Base-by-base conservation (phyloP, 805 yeast genomes). In the Candida adriatica region DNA sequence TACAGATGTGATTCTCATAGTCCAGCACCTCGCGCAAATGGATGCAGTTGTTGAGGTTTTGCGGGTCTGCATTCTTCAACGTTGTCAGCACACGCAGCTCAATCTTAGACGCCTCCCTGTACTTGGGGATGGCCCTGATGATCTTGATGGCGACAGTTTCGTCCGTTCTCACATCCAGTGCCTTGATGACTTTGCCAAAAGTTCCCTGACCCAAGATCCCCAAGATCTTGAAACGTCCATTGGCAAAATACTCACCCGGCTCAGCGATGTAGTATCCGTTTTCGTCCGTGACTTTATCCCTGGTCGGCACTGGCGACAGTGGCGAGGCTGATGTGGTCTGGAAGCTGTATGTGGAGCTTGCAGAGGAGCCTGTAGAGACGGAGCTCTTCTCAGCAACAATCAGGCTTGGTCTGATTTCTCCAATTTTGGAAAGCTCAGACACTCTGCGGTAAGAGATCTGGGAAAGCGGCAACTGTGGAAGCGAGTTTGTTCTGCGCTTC, bases 41-140 rank as follows among this genome's bases (percentile, higher is more conserved):
- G 38, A 90, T 79, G 55, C 97, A 92, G 55, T 75, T 81, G 58
- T 73, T 82, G 47, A 59, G 46, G 55, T 75, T 81, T 18, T 63
- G 55, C 18, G 79, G 75, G 53, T 86, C 96, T 52, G 51, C 66
- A 47, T 70, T 70, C 36, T 80, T 75, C 35, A 86, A 60, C 30
- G 90, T 79, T 13, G 82, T 64, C 37, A 92, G 61, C 9, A 92
- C 86, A 29, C 97, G 62, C 16, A 92, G 65, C 60, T 92, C 99
- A 34, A 88, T 86, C 56, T 81, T 84, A 10, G 95, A 85, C 4
- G 98, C 98, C 51, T 88, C 96, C 34, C 97, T 69, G 56, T 92
- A 92, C 61, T 94, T 85, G 16, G 87, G 95, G 16, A 92, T 81
- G 14, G 95, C 85, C 36, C 94, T 68, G 30, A 92, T 92, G 39